phyloP scores from a whole-genome alignment of 1,284 basidiomycete species.

The Schizopora paradoxa region DNA sequence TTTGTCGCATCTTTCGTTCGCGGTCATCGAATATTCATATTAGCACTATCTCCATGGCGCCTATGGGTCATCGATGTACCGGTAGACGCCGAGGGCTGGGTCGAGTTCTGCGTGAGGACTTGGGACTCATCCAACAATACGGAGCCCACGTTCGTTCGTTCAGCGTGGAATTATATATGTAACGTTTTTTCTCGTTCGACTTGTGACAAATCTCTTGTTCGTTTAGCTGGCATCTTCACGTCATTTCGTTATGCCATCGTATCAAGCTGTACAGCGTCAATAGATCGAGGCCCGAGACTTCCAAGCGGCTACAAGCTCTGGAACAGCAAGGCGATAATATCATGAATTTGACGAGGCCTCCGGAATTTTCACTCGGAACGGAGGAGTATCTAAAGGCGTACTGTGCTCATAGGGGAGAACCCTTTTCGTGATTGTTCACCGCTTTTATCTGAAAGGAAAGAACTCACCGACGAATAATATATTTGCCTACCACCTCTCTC shows the following conservation, averaged over 20 bases:
- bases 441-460: too few species aligned
- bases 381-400: conserved; percentile 32
- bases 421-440: too few species aligned
- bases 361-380: conserved; percentile 37
- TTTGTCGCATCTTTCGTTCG: too few species aligned
- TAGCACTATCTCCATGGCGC: conserved; percentile 51
- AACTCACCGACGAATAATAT: too few species aligned
- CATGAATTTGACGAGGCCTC: conserved; percentile 31
- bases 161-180: conserved; percentile 48
- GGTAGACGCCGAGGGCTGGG: conserved; percentile 52
- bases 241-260: conserved; percentile 49
- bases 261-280: conserved; percentile 54
- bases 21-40: too few species aligned
- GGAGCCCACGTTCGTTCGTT: conserved; percentile 50
- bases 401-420: conserved; percentile 34
- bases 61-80: conserved; percentile 49
- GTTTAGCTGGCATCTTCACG: conserved; percentile 50
- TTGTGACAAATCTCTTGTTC: background rate
- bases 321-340: conserved; percentile 32
- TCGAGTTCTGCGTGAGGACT: conserved; percentile 52
- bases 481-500: too few species aligned
- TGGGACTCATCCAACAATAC: conserved; percentile 59
- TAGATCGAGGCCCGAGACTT: conserved; percentile 37
- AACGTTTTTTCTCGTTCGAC: too few species aligned
- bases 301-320: conserved; percentile 36